Conservation (phyloP, 2,329 filamentous ascomycete genomes). For the Aureobasidium sp. region DNA sequence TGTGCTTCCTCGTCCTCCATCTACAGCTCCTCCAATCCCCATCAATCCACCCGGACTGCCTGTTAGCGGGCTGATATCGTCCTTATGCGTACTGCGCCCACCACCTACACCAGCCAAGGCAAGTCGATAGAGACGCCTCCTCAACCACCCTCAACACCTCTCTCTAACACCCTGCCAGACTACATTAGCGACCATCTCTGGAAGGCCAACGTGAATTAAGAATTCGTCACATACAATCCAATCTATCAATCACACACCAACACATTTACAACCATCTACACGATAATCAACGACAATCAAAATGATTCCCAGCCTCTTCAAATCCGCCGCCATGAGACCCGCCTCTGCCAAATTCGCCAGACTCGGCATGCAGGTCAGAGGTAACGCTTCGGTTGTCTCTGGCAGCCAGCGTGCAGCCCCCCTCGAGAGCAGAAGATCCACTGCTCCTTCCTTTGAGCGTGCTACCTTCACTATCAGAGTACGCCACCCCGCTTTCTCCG, state of each 20-base stretch:
- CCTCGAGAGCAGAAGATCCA: constrained; percentile 47
- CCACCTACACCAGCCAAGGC: constrained; percentile 46
- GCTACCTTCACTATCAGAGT: constrained; percentile 94
- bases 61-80: constrained; percentile 12
- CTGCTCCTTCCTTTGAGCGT: constrained; percentile 61
- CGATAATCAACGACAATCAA: constrained; percentile 32
- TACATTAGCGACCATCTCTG: constrained; percentile 64
- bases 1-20: background rate
- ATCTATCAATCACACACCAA: constrained; percentile 15
- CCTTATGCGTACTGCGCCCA: constrained; percentile 41
- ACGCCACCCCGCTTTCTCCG: constrained; percentile 25
- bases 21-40: background rate
- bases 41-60: constrained; percentile 10
- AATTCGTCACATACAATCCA: constrained; percentile 19
- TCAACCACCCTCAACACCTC: constrained; percentile 11
- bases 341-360: constrained; percentile 34
- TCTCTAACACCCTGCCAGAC: constrained; percentile 32
- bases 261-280: constrained; percentile 14
- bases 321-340: constrained; percentile 33
- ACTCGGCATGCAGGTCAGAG: constrained; percentile 37
- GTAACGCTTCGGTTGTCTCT: constrained; percentile 57
- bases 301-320: constrained; percentile 49
- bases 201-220: constrained; percentile 57
- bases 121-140: constrained; percentile 15
- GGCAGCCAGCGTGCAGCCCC: constrained; percentile 64